These are phyloP conservation scores for Peronospora belbahrii DNA, from an alignment of 352 stramenopile genomes.

Conservation along the genomic window DNA sequence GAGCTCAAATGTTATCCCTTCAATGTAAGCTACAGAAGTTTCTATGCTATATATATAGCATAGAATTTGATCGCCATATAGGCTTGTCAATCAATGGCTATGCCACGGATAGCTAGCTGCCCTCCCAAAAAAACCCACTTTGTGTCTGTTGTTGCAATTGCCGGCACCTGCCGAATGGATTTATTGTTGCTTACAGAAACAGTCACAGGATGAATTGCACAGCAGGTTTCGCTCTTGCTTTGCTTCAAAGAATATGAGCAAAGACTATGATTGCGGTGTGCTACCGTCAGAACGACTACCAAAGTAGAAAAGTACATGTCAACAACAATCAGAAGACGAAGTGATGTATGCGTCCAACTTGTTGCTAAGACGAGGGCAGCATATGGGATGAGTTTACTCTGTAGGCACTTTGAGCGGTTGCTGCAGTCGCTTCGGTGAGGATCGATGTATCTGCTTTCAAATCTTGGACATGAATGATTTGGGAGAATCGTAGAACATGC, in stretches of 20 bases:
- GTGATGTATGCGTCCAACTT: not conserved
- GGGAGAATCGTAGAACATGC: too few species aligned
- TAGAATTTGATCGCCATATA: too few species aligned
- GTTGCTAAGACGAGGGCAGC: too few species aligned
- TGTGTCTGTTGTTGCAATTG: not conserved
- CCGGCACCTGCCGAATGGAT: not conserved
- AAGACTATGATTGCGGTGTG: conserved; percentile 7
- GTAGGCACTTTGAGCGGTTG: not conserved
- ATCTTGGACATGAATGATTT: too few species aligned
- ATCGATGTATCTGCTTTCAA: conserved; percentile 3
- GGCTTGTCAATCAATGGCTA: too few species aligned
- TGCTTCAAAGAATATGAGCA: conserved; percentile 19
- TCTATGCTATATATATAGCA: too few species aligned
- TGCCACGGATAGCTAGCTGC: not conserved
- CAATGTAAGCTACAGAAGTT: too few species aligned
- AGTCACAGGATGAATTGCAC: conserved; percentile 6
- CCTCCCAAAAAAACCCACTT: too few species aligned
- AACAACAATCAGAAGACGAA: too few species aligned
- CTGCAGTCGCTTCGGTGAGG: not conserved
- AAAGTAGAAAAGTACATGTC: too few species aligned
- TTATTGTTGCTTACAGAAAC: not conserved
- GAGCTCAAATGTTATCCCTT: too few species aligned
- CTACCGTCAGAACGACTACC: conserved; percentile 10
- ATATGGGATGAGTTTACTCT: not conserved
- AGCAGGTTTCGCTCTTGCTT: conserved; percentile 16